Conservation (phyloP, 2,329 filamentous ascomycete species). For the Triangularia setosa region DNA sequence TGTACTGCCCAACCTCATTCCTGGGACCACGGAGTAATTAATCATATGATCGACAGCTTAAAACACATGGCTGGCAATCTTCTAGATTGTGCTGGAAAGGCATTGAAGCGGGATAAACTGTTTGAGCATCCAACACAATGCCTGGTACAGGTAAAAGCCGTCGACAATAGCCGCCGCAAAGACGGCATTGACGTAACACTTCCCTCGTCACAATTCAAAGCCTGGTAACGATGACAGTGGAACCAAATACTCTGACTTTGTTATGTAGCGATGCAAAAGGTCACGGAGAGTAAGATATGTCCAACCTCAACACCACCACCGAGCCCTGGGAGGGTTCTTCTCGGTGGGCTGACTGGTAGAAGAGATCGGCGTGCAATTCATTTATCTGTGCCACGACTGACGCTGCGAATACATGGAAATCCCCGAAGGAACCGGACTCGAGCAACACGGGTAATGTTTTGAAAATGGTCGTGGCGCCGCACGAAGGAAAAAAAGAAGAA, state of each 20-base stretch:
- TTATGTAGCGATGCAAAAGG: not conserved
- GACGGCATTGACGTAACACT: not conserved
- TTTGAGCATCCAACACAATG: conserved; percentile 10
- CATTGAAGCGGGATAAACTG: conserved; percentile 11
- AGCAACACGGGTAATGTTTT: conserved; percentile 75
- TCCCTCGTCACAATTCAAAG: conserved; percentile 1
- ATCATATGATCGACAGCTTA: conserved; percentile 18
- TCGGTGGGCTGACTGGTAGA: conserved; percentile 41
- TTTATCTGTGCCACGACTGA: conserved; percentile 76
- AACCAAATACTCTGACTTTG: not conserved
- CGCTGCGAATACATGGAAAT: conserved; percentile 60
- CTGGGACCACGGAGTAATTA: conserved; percentile 14
- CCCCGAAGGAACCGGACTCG: conserved; percentile 51
- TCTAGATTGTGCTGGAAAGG: conserved; percentile 14
- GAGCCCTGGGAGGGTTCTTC: conserved; percentile 38
- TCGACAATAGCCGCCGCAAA: conserved; percentile 19
- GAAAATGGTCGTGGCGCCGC: conserved; percentile 64
- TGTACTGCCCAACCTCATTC: conserved; percentile 16
- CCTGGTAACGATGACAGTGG: conserved; percentile 5
- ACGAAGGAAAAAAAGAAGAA: conserved; percentile 65
- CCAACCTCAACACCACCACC: conserved; percentile 38
- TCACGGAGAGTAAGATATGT: conserved; percentile 34
- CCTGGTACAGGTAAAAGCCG: conserved; percentile 10
- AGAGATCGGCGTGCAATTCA: conserved; percentile 67
- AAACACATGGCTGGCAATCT: conserved; percentile 14